Base-by-base conservation (phyloP, 2,329 filamentous ascomycete genomes). In the Sclerotinia subarctica region DNA sequence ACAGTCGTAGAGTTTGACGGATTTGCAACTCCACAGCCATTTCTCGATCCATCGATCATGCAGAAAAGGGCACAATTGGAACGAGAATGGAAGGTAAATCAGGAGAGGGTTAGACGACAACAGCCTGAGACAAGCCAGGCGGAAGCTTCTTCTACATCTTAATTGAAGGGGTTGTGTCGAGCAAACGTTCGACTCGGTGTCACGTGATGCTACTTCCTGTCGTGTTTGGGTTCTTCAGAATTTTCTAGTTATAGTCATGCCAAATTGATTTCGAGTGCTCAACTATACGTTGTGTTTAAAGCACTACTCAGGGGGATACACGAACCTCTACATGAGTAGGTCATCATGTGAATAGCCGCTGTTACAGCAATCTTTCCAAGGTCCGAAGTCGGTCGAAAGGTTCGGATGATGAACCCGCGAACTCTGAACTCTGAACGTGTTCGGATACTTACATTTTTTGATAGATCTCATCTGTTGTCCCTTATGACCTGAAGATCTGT, bases 21-120 rank as follows among this genome's bases (percentile, higher is more conserved):
- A 44, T 68, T 67, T 58, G 67, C 69, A 44, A 57, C 69, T 11
- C 73, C 74, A 10, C 71, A 73, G 64, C 75, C 75, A 15, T 76
- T 76, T 52, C 68, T 77, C 35, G 73, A 77, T 49, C 73, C 73
- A 6, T 68, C 70, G 0, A 70, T 75, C 24, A 65, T 76, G 8
- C 63, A 73, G 57, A 64, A 67, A 17, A 68, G 70, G 6, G 64
- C 71, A 15, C 68, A 70, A 64, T 68, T 59, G 29, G 70, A 72
- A 26, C 69, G 69, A 24, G 51, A 74, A 62, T 69, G 66, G 71
- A 53, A 65, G 26, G 42, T 49, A n/a, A 66, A 72, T 17, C 63
- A 72, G 52, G 69, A 71, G n/a, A 73, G 47, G 53, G 63, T 44
- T 29, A 38, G 1, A 51, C 17, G 56, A 7, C 8, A 66, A 63